Evolutionary conservation across 768 basidiomycete species (phyloP).

Genomic region (Tricholoma flavovirens): DNA sequence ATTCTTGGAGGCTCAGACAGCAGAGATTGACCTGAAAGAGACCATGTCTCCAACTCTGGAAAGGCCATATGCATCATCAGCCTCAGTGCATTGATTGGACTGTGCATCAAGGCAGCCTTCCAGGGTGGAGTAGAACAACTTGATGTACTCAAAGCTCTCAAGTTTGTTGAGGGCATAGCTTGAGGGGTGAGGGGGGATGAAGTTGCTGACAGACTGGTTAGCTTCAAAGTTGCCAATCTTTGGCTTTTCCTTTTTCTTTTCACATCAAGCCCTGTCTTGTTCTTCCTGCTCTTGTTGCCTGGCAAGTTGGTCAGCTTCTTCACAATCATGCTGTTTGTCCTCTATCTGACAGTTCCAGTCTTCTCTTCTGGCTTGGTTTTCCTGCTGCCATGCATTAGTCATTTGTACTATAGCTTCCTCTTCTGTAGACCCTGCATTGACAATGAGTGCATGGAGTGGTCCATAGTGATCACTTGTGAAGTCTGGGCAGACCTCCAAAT

Average conservation of each 20-base stretch:
- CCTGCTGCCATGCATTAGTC: too few relatives aligned
- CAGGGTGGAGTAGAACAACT: slow-evolving; percentile 8
- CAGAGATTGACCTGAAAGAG: slow-evolving; percentile 5
- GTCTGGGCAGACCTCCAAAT: too few relatives aligned
- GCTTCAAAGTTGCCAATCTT: too few relatives aligned
- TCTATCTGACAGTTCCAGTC: too few relatives aligned
- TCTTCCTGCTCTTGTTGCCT: background rate
- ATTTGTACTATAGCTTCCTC: too few relatives aligned
- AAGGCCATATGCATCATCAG: slow-evolving; percentile 3
- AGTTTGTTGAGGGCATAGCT: slow-evolving; percentile 8
- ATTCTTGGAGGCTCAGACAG: slow-evolving; percentile 13
- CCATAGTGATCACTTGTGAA: too few relatives aligned
- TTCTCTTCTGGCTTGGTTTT: too few relatives aligned
- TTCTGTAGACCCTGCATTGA: too few relatives aligned
- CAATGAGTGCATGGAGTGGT: too few relatives aligned
- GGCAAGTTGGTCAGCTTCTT: background rate
- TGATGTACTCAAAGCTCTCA: slow-evolving; percentile 9
- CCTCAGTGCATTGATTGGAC: background rate
- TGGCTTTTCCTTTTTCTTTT: too few relatives aligned
- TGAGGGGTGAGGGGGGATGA: slow-evolving; percentile 4
- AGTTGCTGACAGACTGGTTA: background rate
- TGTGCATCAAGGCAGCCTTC: slow-evolving; percentile 5
- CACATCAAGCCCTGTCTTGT: background rate
- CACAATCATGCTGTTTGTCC: background rate
- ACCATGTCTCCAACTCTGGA: slow-evolving; percentile 6